Conservation (phyloP, 179 eudicot genomes). For the Kewa caespitosa region DNA sequence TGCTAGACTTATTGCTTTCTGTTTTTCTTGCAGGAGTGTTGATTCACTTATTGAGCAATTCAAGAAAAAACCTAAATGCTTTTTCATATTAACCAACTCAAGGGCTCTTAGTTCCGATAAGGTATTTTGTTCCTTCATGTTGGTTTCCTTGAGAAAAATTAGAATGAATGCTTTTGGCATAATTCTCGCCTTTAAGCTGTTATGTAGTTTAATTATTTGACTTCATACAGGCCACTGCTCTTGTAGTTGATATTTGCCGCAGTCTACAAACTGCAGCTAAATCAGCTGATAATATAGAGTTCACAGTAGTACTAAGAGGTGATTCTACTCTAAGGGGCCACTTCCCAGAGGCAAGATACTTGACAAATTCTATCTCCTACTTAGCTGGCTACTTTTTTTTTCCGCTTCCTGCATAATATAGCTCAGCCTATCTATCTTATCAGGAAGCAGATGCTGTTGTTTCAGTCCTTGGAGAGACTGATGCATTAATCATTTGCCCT, state of each 20-base stretch:
- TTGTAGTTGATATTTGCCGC: constrained; percentile 73
- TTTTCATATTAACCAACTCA: constrained; percentile 96
- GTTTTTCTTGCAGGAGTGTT: constrained; percentile 55
- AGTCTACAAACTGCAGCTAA: constrained; percentile 71
- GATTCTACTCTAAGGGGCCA: constrained; percentile 98
- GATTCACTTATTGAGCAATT: constrained; percentile 78
- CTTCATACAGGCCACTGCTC: constrained; percentile 68
- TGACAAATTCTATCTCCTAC: background rate
- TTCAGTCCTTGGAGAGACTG: constrained; percentile 86
- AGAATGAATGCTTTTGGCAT: background rate
- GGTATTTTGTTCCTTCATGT: constrained; percentile 38
- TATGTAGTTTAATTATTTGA: constrained; percentile 2
- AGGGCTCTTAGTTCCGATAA: constrained; percentile 77
- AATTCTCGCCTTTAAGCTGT: background rate
- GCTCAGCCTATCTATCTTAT: constrained; percentile 20
- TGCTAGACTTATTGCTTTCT: background rate
- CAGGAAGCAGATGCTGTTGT: constrained; percentile 96
- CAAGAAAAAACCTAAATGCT: constrained; percentile 69
- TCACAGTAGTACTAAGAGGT: constrained; percentile 90
- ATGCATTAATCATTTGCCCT: constrained; percentile 94
- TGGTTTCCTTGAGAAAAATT: background rate
- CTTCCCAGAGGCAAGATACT: constrained; percentile 82
- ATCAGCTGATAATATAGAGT: constrained; percentile 53
- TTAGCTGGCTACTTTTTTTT: background rate
- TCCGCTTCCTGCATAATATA: background rate